phyloP scores from a whole-genome alignment of 805 yeast genomes.

The Vanderwaltozyma tropicalis region DNA sequence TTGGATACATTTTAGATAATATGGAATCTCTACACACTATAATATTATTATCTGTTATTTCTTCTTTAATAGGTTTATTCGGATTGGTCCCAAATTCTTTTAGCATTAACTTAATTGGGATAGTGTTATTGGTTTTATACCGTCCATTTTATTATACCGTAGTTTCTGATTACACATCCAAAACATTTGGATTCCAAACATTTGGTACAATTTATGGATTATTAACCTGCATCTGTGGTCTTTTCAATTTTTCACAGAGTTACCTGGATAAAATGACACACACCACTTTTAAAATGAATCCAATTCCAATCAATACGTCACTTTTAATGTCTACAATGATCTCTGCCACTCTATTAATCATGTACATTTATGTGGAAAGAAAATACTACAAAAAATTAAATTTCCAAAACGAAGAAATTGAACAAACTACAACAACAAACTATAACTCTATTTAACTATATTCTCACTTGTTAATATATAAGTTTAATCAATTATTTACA shows the following conservation, averaged over 20 bases:
- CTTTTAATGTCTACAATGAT: constrained; percentile 46
- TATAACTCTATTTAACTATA: too few species aligned
- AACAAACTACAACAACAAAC: too few species aligned
- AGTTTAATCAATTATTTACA: too few species aligned
- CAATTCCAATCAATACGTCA: constrained; percentile 60
- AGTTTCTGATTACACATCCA: constrained; percentile 83
- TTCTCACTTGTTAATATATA: too few species aligned
- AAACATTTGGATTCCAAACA: constrained; percentile 85
- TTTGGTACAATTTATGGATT: constrained; percentile 90
- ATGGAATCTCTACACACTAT: constrained; percentile 51
- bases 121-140: constrained; percentile 62
- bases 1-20: constrained; percentile 72
- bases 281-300: constrained; percentile 56
- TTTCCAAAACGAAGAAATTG: too few species aligned
- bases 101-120: constrained; percentile 53
- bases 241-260: constrained; percentile 67
- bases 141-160: constrained; percentile 92
- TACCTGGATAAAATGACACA: constrained; percentile 64
- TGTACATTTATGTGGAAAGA: constrained; percentile 4
- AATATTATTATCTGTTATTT: constrained; percentile 39
- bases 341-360: constrained; percentile 5
- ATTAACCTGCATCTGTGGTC: constrained; percentile 70
- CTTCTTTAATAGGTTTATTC: constrained; percentile 56
- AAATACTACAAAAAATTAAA: not conserved
- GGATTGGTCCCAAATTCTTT: constrained; percentile 46